Percentiles rank a stretch among this genome's conserved stretches.
Conservation (phyloP, 106 monocot species). For the Dactylorhiza incarnata region DNA sequence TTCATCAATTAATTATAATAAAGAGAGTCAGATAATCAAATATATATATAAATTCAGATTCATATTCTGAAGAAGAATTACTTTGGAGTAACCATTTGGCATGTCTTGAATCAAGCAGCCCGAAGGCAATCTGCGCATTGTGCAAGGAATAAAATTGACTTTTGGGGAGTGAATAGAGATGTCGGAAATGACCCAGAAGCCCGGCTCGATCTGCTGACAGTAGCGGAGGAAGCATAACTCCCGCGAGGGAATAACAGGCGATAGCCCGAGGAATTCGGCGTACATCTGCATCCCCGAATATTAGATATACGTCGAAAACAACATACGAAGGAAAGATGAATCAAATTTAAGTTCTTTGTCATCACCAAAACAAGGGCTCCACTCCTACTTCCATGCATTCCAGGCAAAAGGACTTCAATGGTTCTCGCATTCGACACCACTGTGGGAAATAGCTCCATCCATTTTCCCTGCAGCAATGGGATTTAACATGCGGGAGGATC, state of each 20-base stretch:
- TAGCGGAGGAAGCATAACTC: conserved; percentile 78
- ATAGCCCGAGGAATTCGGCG: conserved; percentile 69
- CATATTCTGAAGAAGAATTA: conserved; percentile 5
- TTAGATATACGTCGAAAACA: background rate
- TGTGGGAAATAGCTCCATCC: conserved; percentile 68
- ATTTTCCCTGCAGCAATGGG: conserved; percentile 49
- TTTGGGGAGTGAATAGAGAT: conserved; percentile 50
- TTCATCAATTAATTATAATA: background rate
- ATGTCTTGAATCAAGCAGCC: conserved; percentile 87
- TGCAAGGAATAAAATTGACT: conserved; percentile 19
- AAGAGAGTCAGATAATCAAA: background rate
- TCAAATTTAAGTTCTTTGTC: background rate
- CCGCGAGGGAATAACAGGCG: conserved; percentile 60
- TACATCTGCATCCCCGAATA: conserved; percentile 47
- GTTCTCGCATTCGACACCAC: conserved; percentile 72
- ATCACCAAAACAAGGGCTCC: conserved; percentile 62
- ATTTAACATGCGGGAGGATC: background rate
- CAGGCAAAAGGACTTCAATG: conserved; percentile 52
- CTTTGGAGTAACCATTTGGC: conserved; percentile 76
- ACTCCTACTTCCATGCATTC: conserved; percentile 45
- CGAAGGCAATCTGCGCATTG: conserved; percentile 54
- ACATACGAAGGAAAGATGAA: background rate
- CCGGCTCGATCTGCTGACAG: conserved; percentile 74
- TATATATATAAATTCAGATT: background rate
- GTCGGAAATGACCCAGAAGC: conserved; percentile 66